Percentiles rank a stretch among this genome's conserved stretches.
phyloP scores from a whole-genome alignment of 345 rosid genomes.

The Populus deltoides region DNA sequence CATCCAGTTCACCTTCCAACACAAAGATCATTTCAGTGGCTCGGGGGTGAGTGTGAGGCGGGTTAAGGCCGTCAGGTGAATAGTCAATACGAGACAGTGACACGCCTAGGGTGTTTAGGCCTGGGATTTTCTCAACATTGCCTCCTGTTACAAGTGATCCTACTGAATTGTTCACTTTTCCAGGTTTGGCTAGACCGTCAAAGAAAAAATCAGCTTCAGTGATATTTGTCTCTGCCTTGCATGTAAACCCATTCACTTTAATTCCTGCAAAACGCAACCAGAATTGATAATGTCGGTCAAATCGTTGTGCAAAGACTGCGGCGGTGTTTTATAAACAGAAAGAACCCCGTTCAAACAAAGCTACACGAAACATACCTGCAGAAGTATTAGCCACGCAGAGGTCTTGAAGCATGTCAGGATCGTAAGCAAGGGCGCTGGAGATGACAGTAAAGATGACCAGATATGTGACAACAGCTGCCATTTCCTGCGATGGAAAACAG shows the following conservation, averaged over 20 bases:
- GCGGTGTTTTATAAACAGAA: neutral
- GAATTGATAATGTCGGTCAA: neutral
- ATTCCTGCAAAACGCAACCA: constrained; percentile 1
- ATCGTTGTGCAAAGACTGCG: neutral
- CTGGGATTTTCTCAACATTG: constrained; percentile 29
- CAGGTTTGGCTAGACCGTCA: constrained; percentile 20
- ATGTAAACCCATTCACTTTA: constrained; percentile 28
- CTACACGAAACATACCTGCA: constrained; percentile 5
- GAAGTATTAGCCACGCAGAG: constrained; percentile 26
- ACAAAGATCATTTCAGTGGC: constrained; percentile 28
- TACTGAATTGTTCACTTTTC: constrained; percentile 16
- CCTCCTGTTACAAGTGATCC: constrained; percentile 28
- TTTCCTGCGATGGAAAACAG: neutral
- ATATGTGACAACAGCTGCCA: constrained; percentile 4
- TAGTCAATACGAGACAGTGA: constrained; percentile 25
- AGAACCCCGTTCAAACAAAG: neutral
- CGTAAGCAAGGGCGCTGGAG: constrained; percentile 12
- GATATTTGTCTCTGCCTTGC: constrained; percentile 22
- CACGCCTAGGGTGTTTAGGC: constrained; percentile 27
- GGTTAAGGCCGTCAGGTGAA: constrained; percentile 21
- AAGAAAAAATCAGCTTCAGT: constrained; percentile 26
- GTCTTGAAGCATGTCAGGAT: constrained; percentile 35
- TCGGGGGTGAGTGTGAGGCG: constrained; percentile 33
- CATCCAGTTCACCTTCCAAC: constrained; percentile 26
- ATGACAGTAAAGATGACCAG: constrained; percentile 13